These are phyloP conservation scores for Arthrinium phaeospermum DNA, from an alignment of 2,329 filamentous ascomycete species.

Conservation along the genomic window DNA sequence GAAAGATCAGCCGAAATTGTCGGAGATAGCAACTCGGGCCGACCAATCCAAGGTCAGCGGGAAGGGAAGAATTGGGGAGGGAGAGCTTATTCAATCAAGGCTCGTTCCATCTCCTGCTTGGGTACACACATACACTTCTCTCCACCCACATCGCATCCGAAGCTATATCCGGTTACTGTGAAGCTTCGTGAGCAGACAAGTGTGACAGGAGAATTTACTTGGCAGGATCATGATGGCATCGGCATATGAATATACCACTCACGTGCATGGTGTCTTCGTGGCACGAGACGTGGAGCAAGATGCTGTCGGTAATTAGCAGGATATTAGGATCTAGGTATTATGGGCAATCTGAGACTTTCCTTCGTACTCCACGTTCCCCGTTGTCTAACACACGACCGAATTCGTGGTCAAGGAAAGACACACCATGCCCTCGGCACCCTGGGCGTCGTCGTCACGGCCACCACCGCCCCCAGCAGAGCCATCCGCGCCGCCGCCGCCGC, in stretches of 20 bases:
- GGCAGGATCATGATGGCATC: neutral
- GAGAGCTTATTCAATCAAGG: neutral
- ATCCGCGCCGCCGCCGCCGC: no score
- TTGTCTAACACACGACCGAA: no score
- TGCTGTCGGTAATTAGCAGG: no score
- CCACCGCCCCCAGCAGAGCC: no score
- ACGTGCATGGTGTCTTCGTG: neutral
- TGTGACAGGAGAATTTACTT: neutral
- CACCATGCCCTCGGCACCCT: neutral
- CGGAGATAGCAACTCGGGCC: neutral
- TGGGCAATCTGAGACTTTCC: no score
- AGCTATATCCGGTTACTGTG: neutral
- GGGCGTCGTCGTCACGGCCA: no score
- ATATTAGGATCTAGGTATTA: no score
- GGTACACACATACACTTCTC: neutral
- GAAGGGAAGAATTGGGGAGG: neutral
- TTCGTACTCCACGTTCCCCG: no score
- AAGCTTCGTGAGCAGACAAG: neutral
- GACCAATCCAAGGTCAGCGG: neutral
- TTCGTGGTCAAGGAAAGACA: neutral
- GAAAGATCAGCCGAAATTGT: neutral
- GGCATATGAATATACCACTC: neutral
- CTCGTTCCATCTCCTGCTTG: neutral
- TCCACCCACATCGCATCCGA: neutral
- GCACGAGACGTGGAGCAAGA: no score